These are phyloP conservation scores for Trichoderma citrinoviride DNA, from an alignment of 2,329 filamentous ascomycete species.

Conservation along the genomic window DNA sequence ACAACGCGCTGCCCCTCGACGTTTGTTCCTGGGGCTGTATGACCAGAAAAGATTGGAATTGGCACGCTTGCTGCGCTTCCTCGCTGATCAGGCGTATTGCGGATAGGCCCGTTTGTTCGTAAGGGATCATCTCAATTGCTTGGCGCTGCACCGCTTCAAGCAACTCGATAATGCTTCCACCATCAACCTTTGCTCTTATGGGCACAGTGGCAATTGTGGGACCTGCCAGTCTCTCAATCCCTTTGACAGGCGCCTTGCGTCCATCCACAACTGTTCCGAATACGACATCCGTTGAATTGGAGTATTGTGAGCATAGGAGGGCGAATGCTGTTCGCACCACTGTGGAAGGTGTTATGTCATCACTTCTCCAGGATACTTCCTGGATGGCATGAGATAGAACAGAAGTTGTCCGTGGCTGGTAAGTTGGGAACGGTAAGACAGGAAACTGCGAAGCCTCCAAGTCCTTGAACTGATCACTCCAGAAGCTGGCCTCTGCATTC, in stretches of 20 bases:
- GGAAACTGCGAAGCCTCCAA: conserved; percentile 1
- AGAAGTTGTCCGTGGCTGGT: background rate
- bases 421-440: background rate
- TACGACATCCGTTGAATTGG: conserved; percentile 10
- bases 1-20: background rate
- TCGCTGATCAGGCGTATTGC: background rate
- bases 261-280: conserved; percentile 13
- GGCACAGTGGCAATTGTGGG: conserved; percentile 17
- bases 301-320: conserved; percentile 3
- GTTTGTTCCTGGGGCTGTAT: conserved; percentile 2
- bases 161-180: background rate
- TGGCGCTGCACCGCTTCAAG: background rate
- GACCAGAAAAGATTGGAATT: conserved; percentile 15
- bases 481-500: background rate
- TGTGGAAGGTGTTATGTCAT: conserved; percentile 6
- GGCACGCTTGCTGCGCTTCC: conserved; percentile 7
- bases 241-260: conserved; percentile 11
- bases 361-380: background rate
- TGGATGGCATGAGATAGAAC: background rate
- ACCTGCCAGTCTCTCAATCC: conserved; percentile 7
- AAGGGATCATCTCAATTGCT: conserved; percentile 12
- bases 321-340: conserved; percentile 1
- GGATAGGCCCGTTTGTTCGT: conserved; percentile 17
- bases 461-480: background rate
- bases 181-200: background rate